Evolutionary conservation across 2,329 filamentous ascomycete species (phyloP), one percentile per base, ranked within the genome.

Genomic region (Aspergillus chevalieri): DNA sequence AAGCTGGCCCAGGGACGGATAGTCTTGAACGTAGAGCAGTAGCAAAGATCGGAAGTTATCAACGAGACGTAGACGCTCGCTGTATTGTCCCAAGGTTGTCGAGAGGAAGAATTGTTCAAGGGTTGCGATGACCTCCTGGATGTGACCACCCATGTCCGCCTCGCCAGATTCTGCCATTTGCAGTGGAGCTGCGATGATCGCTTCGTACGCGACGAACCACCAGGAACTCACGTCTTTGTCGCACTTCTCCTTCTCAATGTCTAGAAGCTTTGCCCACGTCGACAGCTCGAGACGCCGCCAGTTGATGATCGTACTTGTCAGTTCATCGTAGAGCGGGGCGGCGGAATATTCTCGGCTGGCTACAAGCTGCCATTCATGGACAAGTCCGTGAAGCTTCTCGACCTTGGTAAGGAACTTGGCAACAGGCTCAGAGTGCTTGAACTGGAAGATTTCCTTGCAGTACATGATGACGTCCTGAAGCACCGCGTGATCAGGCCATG

Each of bases 121-220:
- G 36, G 85, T 89, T 55, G 80, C 79, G n/a, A 95, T 75, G 7
- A 96, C 76, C 44, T 83, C 81, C 51, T 79, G 76, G 0, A 82
- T 78, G 65, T 95, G 89, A 14, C 72, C 67, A 33, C 75, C 72
- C 50, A 94, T 70, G 43, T 84, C 79, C 19, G 83, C 78, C 28
- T 79, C 70, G 1, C 75, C 77, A 21, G 79, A 76, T 49, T 82
- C 77, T 1, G 80, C 74, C 52, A 92, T 78, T 17, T 81, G 79
- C 47, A 88, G 75, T 0, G 91, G 86, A 8, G 84, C 85, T 3
- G 84, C 85, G 57, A 98, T 80, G 39, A 95, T 82, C 4, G 86
- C 89, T 68, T 97, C 89, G 62, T 96, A 98, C 1, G 92, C 90
- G 52, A 97, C 80, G 60, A 96, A 98, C 85, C 91, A 98, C 93